Evolutionary conservation across 2,329 filamentous ascomycete species (phyloP).

Genomic region (Xylaria sp.): DNA sequence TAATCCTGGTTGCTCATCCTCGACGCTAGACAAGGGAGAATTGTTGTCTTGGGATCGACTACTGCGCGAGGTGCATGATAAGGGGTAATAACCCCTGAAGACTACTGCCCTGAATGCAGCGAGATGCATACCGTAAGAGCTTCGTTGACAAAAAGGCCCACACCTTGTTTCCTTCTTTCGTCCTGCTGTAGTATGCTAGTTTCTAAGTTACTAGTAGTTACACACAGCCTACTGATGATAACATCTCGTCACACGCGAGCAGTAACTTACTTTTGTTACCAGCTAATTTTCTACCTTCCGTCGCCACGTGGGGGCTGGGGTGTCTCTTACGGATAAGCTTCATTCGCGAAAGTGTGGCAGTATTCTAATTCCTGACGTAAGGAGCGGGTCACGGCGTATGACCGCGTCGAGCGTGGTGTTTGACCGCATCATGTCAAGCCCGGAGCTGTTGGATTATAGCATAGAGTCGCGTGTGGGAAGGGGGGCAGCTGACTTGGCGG

Average conservation of each 20-base stretch:
- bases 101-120: constrained; percentile 10
- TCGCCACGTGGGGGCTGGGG: constrained; percentile 8
- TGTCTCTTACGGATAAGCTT: not conserved
- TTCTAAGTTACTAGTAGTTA: not conserved
- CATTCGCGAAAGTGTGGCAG: not conserved
- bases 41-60: constrained; percentile 31
- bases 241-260: not conserved
- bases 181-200: too few species aligned
- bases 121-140: constrained; percentile 18
- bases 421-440: constrained; percentile 23
- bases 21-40: constrained; percentile 28
- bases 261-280: constrained; percentile 1
- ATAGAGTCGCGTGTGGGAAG: not conserved
- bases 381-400: constrained; percentile 9
- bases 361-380: constrained; percentile 21
- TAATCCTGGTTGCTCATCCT: constrained; percentile 30
- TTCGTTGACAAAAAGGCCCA: constrained; percentile 5
- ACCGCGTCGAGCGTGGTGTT: constrained; percentile 2
- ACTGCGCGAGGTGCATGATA: constrained; percentile 33
- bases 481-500: not conserved
- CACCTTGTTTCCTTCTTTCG: not conserved
- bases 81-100: constrained; percentile 29
- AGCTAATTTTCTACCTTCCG: not conserved
- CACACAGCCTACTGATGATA: not conserved
- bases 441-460: not conserved